Base-by-base conservation (phyloP, 345 rosid species). In the Melaleuca alternifolia region DNA sequence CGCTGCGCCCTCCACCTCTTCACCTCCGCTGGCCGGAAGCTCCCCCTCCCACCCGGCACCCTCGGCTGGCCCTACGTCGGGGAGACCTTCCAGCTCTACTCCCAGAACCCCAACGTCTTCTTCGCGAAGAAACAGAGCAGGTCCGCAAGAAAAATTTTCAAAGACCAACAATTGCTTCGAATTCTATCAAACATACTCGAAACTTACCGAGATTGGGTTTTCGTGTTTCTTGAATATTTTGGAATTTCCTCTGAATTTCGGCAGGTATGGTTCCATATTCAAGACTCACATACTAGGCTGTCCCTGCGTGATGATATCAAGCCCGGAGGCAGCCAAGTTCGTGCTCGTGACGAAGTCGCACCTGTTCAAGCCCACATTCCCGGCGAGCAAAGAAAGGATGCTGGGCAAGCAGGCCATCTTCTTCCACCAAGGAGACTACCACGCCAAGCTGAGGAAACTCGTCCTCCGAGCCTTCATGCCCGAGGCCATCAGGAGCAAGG, bases 51-150 rank as follows among this genome's bases (percentile, higher is more conserved):
- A 6, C 95, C 95, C 10, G 95, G 95, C 28, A 91, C 94, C 84
- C 62, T 93, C 88, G 95, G 95, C 2, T 93, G 92, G 93, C 95
- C 95, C 50, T 90, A 85, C 71, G n/a, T 93, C 20, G 95, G 95
- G 14, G 93, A 93, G 88, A 92, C 94, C 77, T 88, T 90, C 50
- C 91, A 88, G 71, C 89, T 93, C 54, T 93, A 90, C 88, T 91
- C 94, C 24, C 92, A 93, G 85, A 86, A 91, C 88, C 95, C 94
- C n/a, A 89, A 88, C 83, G 87, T 84, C 87, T 93, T 92, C 92
- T 92, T 93, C 65, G 84, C 89, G 26, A 76, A 92, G 7, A 91
- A 89, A 88, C 90, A 87, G 82, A 76, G 65, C 83, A 92, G 93
- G 94, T 93, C 56, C 33, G 81, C 46, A 16, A 18, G 6, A 71